Conservation (phyloP, 1,284 basidiomycete genomes). For the Inonotus hispidus region DNA sequence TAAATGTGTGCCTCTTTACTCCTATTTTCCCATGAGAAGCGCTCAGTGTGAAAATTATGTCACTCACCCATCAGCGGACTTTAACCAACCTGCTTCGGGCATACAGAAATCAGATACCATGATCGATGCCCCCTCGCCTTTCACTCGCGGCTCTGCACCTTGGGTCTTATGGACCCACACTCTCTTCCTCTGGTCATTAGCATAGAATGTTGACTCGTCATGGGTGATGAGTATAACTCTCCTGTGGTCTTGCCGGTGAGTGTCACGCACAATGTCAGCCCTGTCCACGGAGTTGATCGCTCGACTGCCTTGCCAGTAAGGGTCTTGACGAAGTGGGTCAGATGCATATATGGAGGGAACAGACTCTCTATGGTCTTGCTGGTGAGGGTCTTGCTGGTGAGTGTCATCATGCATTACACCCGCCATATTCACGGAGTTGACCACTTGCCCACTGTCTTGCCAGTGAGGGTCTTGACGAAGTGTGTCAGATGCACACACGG, state of each 20-base stretch:
- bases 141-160: constrained; percentile 25
- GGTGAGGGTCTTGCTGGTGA: neutral
- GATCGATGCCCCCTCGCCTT: constrained; percentile 33
- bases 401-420: too few species aligned
- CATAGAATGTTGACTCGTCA: constrained; percentile 37
- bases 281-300: too few species aligned
- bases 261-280: too few species aligned
- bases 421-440: too few species aligned
- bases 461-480: too few species aligned
- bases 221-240: constrained; percentile 24
- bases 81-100: constrained; percentile 18
- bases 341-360: too few species aligned
- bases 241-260: too few species aligned
- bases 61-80: constrained; percentile 15
- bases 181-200: constrained; percentile 29
- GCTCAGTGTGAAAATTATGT: constrained; percentile 15
- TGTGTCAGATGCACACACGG: too few species aligned
- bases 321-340: too few species aligned
- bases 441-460: too few species aligned
- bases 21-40: constrained; percentile 18
- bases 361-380: neutral
- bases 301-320: too few species aligned
- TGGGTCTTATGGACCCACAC: constrained; percentile 28
- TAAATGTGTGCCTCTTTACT: constrained; percentile 7
- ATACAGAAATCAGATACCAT: constrained; percentile 24